Conservation (phyloP, 176 grass and related monocot species). For the Puya raimondii region DNA sequence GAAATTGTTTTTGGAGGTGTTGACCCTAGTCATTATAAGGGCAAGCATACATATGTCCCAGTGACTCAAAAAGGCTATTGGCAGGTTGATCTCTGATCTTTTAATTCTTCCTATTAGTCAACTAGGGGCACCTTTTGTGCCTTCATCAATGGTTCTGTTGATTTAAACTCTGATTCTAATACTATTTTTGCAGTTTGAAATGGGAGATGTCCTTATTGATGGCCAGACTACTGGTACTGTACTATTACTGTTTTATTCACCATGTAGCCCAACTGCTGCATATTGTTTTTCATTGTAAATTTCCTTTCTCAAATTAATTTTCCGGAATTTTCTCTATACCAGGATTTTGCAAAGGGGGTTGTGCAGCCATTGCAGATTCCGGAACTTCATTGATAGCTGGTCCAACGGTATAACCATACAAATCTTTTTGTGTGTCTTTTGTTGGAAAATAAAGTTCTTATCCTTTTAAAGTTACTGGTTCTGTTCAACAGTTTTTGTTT, state of each 20-base stretch:
- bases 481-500: not conserved
- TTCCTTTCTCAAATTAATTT: constrained; percentile 12
- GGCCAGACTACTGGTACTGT: constrained; percentile 48
- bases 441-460: too few species aligned
- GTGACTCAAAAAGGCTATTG: constrained; percentile 81
- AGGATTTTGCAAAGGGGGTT: constrained; percentile 80
- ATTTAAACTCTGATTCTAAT: not conserved
- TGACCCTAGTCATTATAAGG: constrained; percentile 56
- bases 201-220: constrained; percentile 64
- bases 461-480: too few species aligned
- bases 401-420: constrained; percentile 49
- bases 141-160: not conserved
- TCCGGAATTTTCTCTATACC: not conserved
- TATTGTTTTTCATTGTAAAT: not conserved
- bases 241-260: not conserved
- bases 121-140: not conserved
- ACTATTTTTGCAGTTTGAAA: constrained; percentile 58
- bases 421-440: not conserved
- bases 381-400: constrained; percentile 87
- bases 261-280: too few species aligned
- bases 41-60: constrained; percentile 63
- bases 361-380: constrained; percentile 79
- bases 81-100: constrained; percentile 35
- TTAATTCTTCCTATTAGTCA: not conserved
- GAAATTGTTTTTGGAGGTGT: constrained; percentile 89